Conservation (phyloP, 2,329 filamentous ascomycete species). For the Pseudocercospora crystallina region DNA sequence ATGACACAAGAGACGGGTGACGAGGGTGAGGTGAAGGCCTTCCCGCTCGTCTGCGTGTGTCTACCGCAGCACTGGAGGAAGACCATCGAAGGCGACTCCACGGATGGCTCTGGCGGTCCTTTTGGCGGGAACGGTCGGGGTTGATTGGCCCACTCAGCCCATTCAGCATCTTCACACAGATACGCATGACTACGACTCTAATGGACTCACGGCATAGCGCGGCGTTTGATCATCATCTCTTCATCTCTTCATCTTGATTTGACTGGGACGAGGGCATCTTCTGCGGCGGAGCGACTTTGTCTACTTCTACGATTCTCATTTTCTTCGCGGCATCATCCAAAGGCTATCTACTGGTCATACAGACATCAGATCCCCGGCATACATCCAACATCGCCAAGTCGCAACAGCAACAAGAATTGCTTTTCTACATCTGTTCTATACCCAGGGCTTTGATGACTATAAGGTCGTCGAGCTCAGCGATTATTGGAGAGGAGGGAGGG, state of each 20-base stretch:
- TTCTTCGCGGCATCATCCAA: too few species aligned
- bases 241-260: too few species aligned
- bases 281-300: too few species aligned
- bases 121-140: conserved; percentile 13
- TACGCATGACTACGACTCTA: conserved; percentile 18
- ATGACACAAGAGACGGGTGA: conserved; percentile 20
- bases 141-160: conserved; percentile 10
- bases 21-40: conserved; percentile 88
- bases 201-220: conserved; percentile 12
- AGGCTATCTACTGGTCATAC: too few species aligned
- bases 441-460: not conserved
- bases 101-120: conserved; percentile 29
- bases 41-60: conserved; percentile 94
- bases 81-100: conserved; percentile 82
- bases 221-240: conserved; percentile 4
- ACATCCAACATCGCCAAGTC: not conserved
- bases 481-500: not conserved
- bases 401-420: not conserved
- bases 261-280: too few species aligned
- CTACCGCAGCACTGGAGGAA: conserved; percentile 94
- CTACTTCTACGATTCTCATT: too few species aligned
- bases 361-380: too few species aligned
- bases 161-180: conserved; percentile 9
- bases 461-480: conserved; percentile 1
- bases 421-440: conserved; percentile 11